Percentiles rank a stretch among this genome's conserved stretches.
Conservation (phyloP, 2,329 filamentous ascomycete species). For the Nemania sp. region DNA sequence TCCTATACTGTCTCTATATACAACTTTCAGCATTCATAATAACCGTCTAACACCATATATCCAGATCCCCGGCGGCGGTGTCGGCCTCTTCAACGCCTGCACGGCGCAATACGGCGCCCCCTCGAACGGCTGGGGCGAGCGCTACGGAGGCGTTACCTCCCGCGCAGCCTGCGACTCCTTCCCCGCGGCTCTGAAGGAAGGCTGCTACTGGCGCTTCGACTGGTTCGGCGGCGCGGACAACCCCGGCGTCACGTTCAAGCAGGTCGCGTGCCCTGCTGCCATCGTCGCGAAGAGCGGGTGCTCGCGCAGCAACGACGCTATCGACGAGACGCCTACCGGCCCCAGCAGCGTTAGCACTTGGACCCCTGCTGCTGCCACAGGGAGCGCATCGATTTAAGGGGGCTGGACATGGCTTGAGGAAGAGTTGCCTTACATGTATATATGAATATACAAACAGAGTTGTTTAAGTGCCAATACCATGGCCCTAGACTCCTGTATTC, state of each 20-base stretch:
- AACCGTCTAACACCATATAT: neutral
- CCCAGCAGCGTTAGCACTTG: conserved; percentile 48
- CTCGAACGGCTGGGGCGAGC: conserved; percentile 65
- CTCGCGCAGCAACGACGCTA: conserved; percentile 50
- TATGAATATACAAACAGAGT: neutral
- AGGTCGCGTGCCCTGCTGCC: conserved; percentile 66
- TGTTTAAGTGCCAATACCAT: neutral
- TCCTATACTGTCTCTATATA: neutral
- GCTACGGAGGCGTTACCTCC: conserved; percentile 68
- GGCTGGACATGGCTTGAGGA: neutral
- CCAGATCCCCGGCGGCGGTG: conserved; percentile 64
- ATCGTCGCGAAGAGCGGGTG: conserved; percentile 58
- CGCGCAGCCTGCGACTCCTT: conserved; percentile 64
- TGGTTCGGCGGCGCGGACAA: conserved; percentile 72
- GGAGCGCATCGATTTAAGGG: neutral
- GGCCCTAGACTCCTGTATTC: neutral
- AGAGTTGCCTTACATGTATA: neutral
- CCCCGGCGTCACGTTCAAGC: conserved; percentile 65
- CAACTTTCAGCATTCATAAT: neutral
- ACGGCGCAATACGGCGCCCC: conserved; percentile 59
- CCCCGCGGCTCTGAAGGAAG: conserved; percentile 65
- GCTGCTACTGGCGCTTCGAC: conserved; percentile 74
- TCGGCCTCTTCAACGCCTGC: conserved; percentile 65
- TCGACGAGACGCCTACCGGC: conserved; percentile 52
- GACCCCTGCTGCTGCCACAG: conserved; percentile 38